Evolutionary conservation across 2,329 filamentous ascomycete species (phyloP).

Genomic region (Monilinia laxa): DNA sequence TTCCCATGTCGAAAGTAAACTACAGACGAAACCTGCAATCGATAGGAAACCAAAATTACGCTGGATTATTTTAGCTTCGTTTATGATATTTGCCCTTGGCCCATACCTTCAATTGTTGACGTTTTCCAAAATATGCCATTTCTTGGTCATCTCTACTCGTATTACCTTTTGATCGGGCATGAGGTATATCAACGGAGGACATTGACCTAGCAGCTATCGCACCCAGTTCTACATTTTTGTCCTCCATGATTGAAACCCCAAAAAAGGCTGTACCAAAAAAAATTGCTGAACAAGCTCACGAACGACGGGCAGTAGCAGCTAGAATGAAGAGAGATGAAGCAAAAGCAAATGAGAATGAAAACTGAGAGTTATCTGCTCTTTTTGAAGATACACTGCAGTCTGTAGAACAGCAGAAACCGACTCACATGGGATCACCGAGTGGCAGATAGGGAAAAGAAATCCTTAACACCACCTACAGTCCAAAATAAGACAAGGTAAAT

Average conservation of each 20-base stretch:
- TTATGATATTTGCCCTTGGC: background rate
- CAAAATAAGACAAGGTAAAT: background rate
- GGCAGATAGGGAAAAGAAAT: constrained; percentile 7
- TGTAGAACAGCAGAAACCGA: background rate
- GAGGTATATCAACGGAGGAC: constrained; percentile 12
- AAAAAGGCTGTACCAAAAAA: background rate
- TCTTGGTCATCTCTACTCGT: constrained; percentile 32
- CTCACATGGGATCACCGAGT: constrained; percentile 14
- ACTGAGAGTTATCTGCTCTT: constrained; percentile 4
- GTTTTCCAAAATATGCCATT: constrained; percentile 36
- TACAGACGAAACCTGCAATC: constrained; percentile 45
- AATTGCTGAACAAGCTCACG: constrained; percentile 6
- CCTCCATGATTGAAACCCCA: constrained; percentile 27
- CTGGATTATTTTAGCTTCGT: constrained; percentile 25
- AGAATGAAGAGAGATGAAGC: constrained; percentile 11
- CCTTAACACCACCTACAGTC: constrained; percentile 8
- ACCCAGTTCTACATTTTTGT: constrained; percentile 19
- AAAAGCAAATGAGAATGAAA: constrained; percentile 7
- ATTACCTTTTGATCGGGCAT: constrained; percentile 24
- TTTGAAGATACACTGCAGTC: constrained; percentile 15
- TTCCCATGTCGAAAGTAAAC: constrained; percentile 47
- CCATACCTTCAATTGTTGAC: constrained; percentile 32
- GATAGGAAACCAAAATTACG: constrained; percentile 45
- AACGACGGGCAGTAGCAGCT: background rate
- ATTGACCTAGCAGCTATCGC: constrained; percentile 24